Evolutionary conservation across 257 asterid species (phyloP), one percentile per base, ranked within the genome.

Genomic region (Ajuga chamaepitys): DNA sequence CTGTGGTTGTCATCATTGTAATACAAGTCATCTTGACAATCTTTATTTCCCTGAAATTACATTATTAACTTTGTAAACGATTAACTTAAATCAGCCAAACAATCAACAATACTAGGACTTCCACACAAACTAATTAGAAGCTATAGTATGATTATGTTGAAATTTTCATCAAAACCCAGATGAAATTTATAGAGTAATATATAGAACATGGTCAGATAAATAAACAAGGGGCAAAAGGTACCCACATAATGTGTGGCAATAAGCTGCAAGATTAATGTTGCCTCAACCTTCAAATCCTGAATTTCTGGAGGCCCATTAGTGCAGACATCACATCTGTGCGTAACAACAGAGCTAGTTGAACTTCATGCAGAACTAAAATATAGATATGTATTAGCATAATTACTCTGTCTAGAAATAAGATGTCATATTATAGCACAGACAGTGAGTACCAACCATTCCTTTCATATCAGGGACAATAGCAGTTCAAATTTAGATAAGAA

Each of bases 241-340:
- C 91, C 70, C 76, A 85, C 96, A 67, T 79, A 57, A 61, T 75
- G 75, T 18, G 85, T 55, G 52, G 75, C 74, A 74, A 85, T 74
- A 62, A 73, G 75, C 80, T 78, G 85, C 91, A 88, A 66, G 53
- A 88, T 71, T 50, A 77, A 37, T 41, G 71, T 63, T 0, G 66
- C 87, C 82, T 88, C 94, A 28, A 76, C 77, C 77, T 70, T 85
- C 78, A 88, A 18, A 79, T 79, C 79, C 77, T 85, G 89, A 56
- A 66, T 59, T 65, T 79, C 87, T 32, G 96, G 91, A 52, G 96
- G 89, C 68, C 91, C 89, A 35, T 77, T 72, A 11, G 45, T 42
- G 72, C 96, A 88, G 41, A 82, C 72, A 78, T 88, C 96, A 72
- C 96, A 88, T 69, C 96, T 88, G 83, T 35, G 61, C 57, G 59